These are phyloP conservation scores for Sarocladium oryzae DNA, from an alignment of 2,329 filamentous ascomycete genomes.

Conservation along the genomic window DNA sequence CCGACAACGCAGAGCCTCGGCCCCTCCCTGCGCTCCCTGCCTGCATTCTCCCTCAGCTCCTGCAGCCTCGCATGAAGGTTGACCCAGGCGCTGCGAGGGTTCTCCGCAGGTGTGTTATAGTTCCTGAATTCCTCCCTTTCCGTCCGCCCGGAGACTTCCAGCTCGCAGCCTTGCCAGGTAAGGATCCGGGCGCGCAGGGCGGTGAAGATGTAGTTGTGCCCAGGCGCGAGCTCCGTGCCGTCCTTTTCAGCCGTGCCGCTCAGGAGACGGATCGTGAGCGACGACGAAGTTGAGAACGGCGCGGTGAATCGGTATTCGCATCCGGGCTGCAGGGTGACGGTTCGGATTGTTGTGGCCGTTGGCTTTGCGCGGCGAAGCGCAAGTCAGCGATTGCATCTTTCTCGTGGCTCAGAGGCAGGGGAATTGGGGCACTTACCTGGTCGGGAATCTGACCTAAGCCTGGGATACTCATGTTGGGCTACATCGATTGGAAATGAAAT, in stretches of 20 bases:
- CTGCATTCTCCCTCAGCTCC: constrained; percentile 58
- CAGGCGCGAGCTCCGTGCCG: constrained; percentile 82
- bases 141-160: constrained; percentile 63
- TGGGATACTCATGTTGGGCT: constrained; percentile 60
- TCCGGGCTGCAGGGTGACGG: constrained; percentile 49
- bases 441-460: constrained; percentile 63
- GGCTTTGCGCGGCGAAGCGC: constrained; percentile 19
- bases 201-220: constrained; percentile 72
- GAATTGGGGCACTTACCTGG: constrained; percentile 35
- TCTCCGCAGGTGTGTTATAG: constrained; percentile 64
- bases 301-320: constrained; percentile 79
- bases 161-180: constrained; percentile 83
- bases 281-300: constrained; percentile 37
- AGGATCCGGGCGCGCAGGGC: constrained; percentile 74
- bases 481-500: constrained; percentile 20
- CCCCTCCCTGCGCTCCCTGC: constrained; percentile 43
- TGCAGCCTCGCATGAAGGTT: constrained; percentile 88
- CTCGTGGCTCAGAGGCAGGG: neutral
- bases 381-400: neutral
- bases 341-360: constrained; percentile 32
- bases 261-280: constrained; percentile 53
- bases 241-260: constrained; percentile 87
- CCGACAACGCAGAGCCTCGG: constrained; percentile 84
- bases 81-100: constrained; percentile 70
- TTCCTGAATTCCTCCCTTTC: constrained; percentile 40